Percentiles rank a stretch among this genome's conserved stretches.
Conservation (phyloP, 352 stramenopile species). For the Globisporangium ultimum region DNA sequence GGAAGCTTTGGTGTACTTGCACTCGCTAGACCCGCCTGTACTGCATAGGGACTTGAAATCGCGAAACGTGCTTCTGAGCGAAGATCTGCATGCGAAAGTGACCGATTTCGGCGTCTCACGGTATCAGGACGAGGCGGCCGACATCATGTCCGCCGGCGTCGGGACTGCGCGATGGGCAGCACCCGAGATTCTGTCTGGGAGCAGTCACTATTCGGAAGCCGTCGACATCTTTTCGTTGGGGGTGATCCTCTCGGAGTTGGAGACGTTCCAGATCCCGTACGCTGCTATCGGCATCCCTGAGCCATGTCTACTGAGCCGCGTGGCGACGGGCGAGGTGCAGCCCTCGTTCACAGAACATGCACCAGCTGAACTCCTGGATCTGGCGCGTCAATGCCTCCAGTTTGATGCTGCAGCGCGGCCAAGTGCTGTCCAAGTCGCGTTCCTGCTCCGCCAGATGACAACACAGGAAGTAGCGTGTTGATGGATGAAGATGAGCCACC, state of each 20-base stretch:
- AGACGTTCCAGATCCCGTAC: constrained; percentile 50
- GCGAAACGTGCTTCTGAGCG: constrained; percentile 25
- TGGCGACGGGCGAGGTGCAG: constrained; percentile 25
- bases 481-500: constrained; percentile 6
- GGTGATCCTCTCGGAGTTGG: constrained; percentile 53
- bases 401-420: constrained; percentile 27
- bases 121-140: constrained; percentile 23
- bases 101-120: constrained; percentile 46
- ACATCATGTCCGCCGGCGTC: constrained; percentile 32
- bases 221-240: constrained; percentile 64
- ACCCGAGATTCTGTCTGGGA: constrained; percentile 57
- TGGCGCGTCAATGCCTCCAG: constrained; percentile 37
- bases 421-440: constrained; percentile 34
- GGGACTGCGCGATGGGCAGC: constrained; percentile 66
- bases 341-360: constrained; percentile 21
- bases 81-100: constrained; percentile 34
- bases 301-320: constrained; percentile 33
- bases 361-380: constrained; percentile 21
- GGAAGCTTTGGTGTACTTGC: constrained; percentile 31
- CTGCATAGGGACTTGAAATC: constrained; percentile 20
- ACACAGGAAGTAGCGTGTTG: not conserved
- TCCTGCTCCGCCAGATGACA: constrained; percentile 27
- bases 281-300: constrained; percentile 30
- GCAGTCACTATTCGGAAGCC: constrained; percentile 45
- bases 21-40: constrained; percentile 22